Conservation (phyloP, 495 filamentous ascomycete species). For the Articulospora tetracladia region DNA sequence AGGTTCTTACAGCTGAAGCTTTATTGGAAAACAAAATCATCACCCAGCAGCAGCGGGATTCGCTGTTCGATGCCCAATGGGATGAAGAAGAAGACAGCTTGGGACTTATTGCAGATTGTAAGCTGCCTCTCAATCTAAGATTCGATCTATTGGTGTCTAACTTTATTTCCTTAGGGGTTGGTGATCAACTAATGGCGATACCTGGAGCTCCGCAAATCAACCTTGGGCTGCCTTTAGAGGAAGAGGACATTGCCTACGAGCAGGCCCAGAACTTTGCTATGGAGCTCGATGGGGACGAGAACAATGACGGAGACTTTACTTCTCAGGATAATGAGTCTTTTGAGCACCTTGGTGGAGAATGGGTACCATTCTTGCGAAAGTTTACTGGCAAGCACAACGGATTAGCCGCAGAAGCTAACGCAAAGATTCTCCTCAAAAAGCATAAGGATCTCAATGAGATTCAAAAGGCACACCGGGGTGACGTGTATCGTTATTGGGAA, state of each 20-base stretch:
- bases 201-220: conserved; percentile 36
- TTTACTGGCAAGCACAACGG: conserved; percentile 35
- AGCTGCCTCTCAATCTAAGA: background rate
- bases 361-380: conserved; percentile 41
- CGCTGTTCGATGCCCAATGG: conserved; percentile 53
- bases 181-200: conserved; percentile 50
- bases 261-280: conserved; percentile 38
- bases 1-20: background rate
- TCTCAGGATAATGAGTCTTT: conserved; percentile 50
- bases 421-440: conserved; percentile 28
- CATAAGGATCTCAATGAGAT: conserved; percentile 51
- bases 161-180: conserved; percentile 49
- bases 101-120: background rate
- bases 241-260: conserved; percentile 63
- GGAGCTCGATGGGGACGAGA: conserved; percentile 59
- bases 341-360: conserved; percentile 41
- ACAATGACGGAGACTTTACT: conserved; percentile 14
- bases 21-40: conserved; percentile 55
- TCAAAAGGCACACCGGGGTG: conserved; percentile 44
- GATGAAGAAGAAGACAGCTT: conserved; percentile 26
- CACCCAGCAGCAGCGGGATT: conserved; percentile 53
- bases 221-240: conserved; percentile 52
- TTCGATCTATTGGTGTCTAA: conserved; percentile 19
- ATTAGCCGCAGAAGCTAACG: conserved; percentile 27
- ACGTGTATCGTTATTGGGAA: conserved; percentile 56